These are phyloP conservation scores for Neocucurbitaria cava DNA, from an alignment of 2,329 filamentous ascomycete genomes.

Conservation along the genomic window DNA sequence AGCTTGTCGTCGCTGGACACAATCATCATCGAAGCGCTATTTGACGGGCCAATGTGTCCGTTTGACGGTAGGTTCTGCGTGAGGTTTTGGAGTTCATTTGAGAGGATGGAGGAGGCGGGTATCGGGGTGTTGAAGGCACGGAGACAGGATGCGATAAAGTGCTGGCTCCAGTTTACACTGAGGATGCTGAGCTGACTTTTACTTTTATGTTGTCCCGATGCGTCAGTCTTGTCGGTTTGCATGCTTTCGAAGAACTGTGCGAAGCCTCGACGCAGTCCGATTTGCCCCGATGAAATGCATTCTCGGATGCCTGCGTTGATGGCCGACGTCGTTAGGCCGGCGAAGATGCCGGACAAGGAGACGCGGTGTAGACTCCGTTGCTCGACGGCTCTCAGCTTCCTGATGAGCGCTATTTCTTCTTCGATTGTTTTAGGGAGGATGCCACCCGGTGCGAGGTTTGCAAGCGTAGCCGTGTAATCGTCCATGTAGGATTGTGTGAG, in stretches of 20 bases:
- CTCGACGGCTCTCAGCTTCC: conserved; percentile 49
- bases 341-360: conserved; percentile 49
- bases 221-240: conserved; percentile 7
- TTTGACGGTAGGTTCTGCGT: conserved; percentile 13
- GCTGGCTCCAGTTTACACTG: conserved; percentile 58
- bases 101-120: conserved; percentile 11
- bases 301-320: conserved; percentile 33
- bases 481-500: conserved; percentile 51
- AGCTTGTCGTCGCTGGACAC: conserved; percentile 53
- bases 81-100: conserved; percentile 35
- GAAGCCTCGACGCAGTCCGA: conserved; percentile 50
- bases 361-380: conserved; percentile 51
- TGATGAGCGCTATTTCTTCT: conserved; percentile 49
- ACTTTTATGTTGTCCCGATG: background rate
- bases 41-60: conserved; percentile 22
- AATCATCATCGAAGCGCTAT: conserved; percentile 31
- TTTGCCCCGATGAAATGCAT: conserved; percentile 36
- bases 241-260: conserved; percentile 37
- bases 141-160: conserved; percentile 49
- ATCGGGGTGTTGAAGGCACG: conserved; percentile 4
- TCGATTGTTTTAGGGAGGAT: conserved; percentile 36
- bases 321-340: conserved; percentile 41
- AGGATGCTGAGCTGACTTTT: conserved; percentile 47
- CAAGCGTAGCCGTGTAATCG: conserved; percentile 48
- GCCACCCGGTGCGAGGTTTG: conserved; percentile 31